Conservation (phyloP, 2,329 filamentous ascomycete species). For the Cordyceps cicadae region DNA sequence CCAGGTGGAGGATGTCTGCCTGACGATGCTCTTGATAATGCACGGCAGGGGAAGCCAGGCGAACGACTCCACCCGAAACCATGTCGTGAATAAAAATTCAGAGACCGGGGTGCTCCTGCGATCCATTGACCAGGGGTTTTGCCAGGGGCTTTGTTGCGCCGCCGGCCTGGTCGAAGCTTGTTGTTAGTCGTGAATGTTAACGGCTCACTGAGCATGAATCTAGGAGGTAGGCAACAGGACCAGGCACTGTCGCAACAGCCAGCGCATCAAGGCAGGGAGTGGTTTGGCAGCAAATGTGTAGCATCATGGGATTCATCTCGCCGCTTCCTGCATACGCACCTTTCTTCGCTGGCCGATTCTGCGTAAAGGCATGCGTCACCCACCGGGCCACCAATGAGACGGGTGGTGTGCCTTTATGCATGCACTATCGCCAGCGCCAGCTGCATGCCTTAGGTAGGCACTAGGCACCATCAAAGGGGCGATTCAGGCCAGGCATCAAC, state of each 20-base stretch:
- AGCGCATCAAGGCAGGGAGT: neutral
- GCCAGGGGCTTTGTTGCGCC: neutral
- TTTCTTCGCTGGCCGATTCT: neutral
- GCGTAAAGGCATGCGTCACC: neutral
- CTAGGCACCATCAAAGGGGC: neutral
- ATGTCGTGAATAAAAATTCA: neutral
- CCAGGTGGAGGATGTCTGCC: conserved; percentile 7
- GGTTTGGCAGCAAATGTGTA: neutral
- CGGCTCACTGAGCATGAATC: too few relatives aligned
- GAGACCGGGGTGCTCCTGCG: neutral
- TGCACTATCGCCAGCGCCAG: neutral
- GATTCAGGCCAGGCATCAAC: neutral
- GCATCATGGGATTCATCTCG: neutral
- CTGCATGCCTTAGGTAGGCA: too few relatives aligned
- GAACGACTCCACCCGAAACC: neutral
- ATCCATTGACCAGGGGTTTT: neutral
- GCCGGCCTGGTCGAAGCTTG: neutral
- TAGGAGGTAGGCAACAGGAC: conserved; percentile 5
- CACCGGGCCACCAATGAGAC: neutral
- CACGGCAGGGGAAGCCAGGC: neutral
- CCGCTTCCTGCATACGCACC: neutral
- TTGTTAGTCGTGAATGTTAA: neutral
- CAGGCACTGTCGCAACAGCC: neutral
- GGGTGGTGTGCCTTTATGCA: conserved; percentile 3
- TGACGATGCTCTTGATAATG: conserved; percentile 3